A percentile compares a stretch with the other conserved stretches of the same genome.
Conservation (phyloP, 2,329 filamentous ascomycete species). For the Alternaria panax region DNA sequence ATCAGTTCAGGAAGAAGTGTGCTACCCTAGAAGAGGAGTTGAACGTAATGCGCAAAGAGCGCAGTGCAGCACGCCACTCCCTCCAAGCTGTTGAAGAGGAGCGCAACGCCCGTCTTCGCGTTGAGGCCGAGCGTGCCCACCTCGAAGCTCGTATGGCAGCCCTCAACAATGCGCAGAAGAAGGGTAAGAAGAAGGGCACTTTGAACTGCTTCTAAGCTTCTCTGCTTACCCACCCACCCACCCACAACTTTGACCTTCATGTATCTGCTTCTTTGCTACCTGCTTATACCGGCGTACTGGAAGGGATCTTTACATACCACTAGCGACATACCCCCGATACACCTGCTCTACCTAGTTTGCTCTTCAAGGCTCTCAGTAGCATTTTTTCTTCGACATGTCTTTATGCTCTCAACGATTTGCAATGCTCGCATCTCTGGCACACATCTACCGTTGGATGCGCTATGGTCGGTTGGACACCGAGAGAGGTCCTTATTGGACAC, state of each 20-base stretch:
- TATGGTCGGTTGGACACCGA: slow-evolving; percentile 13
- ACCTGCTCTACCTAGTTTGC: slow-evolving; percentile 12
- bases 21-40: slow-evolving; percentile 75
- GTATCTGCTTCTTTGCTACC: slow-evolving; percentile 30
- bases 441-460: slow-evolving; percentile 15
- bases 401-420: slow-evolving; percentile 35
- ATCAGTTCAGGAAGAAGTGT: slow-evolving; percentile 89
- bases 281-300: slow-evolving; percentile 33
- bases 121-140: slow-evolving; percentile 86
- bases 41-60: slow-evolving; percentile 68
- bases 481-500: slow-evolving; percentile 7
- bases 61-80: slow-evolving; percentile 66
- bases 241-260: slow-evolving; percentile 19
- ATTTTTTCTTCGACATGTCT: slow-evolving; percentile 28
- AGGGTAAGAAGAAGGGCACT: slow-evolving; percentile 93
- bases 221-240: slow-evolving; percentile 13
- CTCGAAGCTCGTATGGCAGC: slow-evolving; percentile 82
- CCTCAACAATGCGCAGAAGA: slow-evolving; percentile 86
- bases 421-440: slow-evolving; percentile 26
- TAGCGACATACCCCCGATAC: slow-evolving; percentile 33
- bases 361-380: slow-evolving; percentile 7
- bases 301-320: slow-evolving; percentile 38
- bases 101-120: slow-evolving; percentile 87
- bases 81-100: slow-evolving; percentile 96
- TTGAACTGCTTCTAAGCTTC: slow-evolving; percentile 89